These are phyloP conservation scores for Cynara cardunculus DNA, from an alignment of 129 eudicot species.

Conservation along the genomic window DNA sequence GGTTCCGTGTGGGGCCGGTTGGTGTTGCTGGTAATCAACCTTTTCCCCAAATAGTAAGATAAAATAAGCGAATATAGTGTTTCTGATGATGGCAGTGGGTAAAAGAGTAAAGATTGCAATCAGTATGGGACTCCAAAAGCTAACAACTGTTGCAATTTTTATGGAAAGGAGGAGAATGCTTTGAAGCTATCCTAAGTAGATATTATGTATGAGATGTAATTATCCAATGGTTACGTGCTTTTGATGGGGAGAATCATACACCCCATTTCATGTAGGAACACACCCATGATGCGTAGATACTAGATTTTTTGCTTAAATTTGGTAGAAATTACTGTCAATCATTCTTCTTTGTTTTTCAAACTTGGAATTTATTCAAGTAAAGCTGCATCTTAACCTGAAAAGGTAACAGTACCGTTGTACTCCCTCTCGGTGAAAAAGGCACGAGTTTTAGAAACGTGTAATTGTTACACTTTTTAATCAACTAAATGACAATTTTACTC, in stretches of 20 bases:
- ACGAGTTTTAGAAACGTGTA: neutral
- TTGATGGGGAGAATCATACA: neutral
- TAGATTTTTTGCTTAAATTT: neutral
- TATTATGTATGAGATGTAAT: no score
- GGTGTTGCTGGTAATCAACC: no score
- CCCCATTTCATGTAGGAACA: neutral
- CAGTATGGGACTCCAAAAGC: no score
- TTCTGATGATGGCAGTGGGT: neutral
- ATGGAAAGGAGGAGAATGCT: no score
- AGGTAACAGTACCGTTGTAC: neutral
- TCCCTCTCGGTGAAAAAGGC: neutral
- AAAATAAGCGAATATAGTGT: no score
- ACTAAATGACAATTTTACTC: neutral
- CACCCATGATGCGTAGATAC: neutral
- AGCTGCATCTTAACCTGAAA: neutral
- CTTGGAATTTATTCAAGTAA: neutral
- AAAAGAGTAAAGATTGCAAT: neutral
- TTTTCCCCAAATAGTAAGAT: neutral
- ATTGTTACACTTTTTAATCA: neutral
- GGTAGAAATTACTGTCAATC: neutral
- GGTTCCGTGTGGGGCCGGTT: no score
- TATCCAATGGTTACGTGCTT: neutral
- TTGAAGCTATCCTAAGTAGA: no score
- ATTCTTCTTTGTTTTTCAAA: neutral
- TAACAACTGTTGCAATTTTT: no score